Evolutionary conservation across 768 basidiomycete species (phyloP).

Genomic region (Russula brevipes): DNA sequence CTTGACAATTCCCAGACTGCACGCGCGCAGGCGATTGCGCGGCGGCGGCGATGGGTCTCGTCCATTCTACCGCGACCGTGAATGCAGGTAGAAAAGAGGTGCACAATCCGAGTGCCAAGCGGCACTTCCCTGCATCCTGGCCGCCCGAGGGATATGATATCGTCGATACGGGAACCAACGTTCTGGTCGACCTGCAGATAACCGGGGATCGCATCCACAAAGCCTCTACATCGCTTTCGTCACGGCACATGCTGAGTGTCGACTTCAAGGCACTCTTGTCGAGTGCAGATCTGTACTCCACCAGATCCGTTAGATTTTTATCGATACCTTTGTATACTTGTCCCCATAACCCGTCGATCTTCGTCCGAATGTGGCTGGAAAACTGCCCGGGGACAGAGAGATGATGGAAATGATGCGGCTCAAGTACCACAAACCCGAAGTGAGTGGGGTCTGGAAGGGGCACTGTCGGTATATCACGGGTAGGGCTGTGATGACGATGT

Average conservation of each 20-base stretch:
- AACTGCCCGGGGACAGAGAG: not conserved
- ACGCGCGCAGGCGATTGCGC: conserved; percentile 12
- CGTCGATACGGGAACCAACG: too few relatives aligned
- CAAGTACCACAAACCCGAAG: not conserved
- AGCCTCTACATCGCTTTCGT: not conserved
- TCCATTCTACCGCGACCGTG: conserved; percentile 11
- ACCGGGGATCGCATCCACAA: conserved; percentile 5
- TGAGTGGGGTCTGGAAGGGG: not conserved
- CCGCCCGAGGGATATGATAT: not conserved
- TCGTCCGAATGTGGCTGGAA: not conserved
- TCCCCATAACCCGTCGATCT: too few relatives aligned
- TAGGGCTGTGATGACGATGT: not conserved
- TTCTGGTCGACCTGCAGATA: not conserved
- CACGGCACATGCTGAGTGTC: not conserved
- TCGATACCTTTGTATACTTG: too few relatives aligned
- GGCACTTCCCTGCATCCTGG: not conserved
- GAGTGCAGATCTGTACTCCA: not conserved
- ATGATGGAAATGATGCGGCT: not conserved
- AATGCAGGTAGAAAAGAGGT: conserved; percentile 8
- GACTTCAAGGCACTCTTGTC: not conserved
- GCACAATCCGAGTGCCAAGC: not conserved
- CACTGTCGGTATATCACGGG: not conserved
- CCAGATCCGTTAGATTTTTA: too few relatives aligned
- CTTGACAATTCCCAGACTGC: conserved; percentile 10
- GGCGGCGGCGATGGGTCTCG: conserved; percentile 2